Evolutionary conservation across 2,329 filamentous ascomycete species (phyloP).

Genomic region (Cladosporium halotolerans): DNA sequence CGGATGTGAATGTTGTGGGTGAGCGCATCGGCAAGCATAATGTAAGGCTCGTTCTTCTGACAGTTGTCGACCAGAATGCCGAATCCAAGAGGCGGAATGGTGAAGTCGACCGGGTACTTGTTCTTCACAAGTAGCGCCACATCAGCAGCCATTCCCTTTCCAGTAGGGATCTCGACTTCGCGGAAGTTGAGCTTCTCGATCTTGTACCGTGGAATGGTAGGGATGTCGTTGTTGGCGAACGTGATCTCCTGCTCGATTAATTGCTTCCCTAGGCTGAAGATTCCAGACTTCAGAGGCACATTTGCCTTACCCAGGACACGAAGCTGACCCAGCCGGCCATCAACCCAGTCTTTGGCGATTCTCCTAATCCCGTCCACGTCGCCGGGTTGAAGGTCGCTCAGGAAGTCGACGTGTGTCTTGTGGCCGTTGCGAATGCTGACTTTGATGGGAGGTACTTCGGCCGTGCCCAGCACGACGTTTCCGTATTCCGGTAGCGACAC

Average conservation of each 20-base stretch:
- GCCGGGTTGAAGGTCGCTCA: conserved; percentile 69
- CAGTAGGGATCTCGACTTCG: conserved; percentile 55
- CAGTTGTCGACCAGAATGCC: conserved; percentile 82
- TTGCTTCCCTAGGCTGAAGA: conserved; percentile 74
- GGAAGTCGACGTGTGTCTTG: conserved; percentile 69
- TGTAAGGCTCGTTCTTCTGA: conserved; percentile 61
- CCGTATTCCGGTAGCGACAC: conserved; percentile 80
- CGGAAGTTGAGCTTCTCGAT: conserved; percentile 74
- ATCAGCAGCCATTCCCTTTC: conserved; percentile 70
- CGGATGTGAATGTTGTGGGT: conserved; percentile 62
- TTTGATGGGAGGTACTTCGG: conserved; percentile 66
- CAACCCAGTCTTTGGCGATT: conserved; percentile 83
- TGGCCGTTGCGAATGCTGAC: conserved; percentile 73
- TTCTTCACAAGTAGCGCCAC: conserved; percentile 68
- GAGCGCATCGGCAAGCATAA: conserved; percentile 69
- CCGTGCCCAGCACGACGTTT: conserved; percentile 69
- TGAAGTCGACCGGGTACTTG: conserved; percentile 68
- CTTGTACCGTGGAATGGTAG: conserved; percentile 72
- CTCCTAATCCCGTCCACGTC: conserved; percentile 69
- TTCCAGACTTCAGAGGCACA: conserved; percentile 69
- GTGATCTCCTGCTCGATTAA: conserved; percentile 65
- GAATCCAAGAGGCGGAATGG: conserved; percentile 74
- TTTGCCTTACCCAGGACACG: conserved; percentile 67
- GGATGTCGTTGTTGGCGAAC: conserved; percentile 68
- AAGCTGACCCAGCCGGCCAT: conserved; percentile 66